Evolutionary conservation across 345 rosid species (phyloP), one percentile per base, ranked within the genome.

Genomic region (Arabidopsis arenosa): DNA sequence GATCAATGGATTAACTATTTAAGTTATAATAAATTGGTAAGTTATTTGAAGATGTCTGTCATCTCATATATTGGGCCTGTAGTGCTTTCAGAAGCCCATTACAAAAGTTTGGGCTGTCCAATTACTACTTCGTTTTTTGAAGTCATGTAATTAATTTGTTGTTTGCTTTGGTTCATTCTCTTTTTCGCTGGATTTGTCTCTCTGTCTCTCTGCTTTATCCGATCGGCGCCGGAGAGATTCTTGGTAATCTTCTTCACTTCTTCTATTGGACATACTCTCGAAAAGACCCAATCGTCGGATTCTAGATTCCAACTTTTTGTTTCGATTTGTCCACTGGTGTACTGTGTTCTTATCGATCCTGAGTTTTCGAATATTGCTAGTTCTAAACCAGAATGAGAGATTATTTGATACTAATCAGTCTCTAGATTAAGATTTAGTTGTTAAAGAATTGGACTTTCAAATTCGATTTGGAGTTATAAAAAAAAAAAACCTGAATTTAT

Each of bases 181-280:
- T 3, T 28, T 3, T 28, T 3, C 30, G 30, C 30, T 28, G 30
- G 30, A 1, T 28, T 28, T 28, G 30, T 28, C 30, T 28, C 30
- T 47, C 70, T 43, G 35, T 68, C 68, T 75, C 75, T 58, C 58
- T 59, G 66, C 75, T 63, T 47, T 41, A 14, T 36, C 40, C 47
- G 62, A 74, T 69, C 70, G 28, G 68, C 68, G 70, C 70, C 69
- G 55, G 35, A 43, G 76, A 69, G 15, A 15, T 70, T 77, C 52
- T 65, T 70, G 73, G 84, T 79, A 61, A n/a, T 15, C 43, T 17
- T 68, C 32, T 58, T 78, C 37, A 21, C 53, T 41, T 70, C 70
- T 68, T 36, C 52, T 33, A 36, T 49, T n/a, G 3, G 3, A 4
- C 59, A 33, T 59, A 44, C 70, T 64, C 2, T 64, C 4, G 30